These are phyloP conservation scores for Scenedesmus sp. DNA, from an alignment of 163 green algal genomes.

Conservation along the genomic window DNA sequence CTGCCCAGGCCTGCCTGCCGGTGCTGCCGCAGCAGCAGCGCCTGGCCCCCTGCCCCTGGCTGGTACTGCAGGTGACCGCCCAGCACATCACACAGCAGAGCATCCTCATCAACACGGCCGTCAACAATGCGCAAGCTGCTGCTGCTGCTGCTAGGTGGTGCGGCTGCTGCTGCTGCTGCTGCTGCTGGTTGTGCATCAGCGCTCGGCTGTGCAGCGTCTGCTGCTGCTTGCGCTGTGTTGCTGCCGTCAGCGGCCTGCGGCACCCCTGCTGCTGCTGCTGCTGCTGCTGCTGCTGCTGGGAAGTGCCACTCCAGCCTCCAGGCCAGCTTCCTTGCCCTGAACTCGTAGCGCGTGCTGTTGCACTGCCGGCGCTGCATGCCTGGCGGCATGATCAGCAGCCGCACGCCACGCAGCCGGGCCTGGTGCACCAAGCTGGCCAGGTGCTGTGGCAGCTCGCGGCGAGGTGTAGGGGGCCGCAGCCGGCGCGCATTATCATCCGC, in stretches of 20 bases:
- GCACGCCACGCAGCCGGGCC: constrained; percentile 54
- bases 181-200: not conserved
- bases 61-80: constrained; percentile 56
- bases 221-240: not conserved
- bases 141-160: not conserved
- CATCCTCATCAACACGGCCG: constrained; percentile 53
- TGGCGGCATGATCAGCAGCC: constrained; percentile 69
- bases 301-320: constrained; percentile 87
- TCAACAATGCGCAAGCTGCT: constrained; percentile 3
- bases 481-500: constrained; percentile 67
- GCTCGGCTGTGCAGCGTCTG: not conserved
- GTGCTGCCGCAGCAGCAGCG: constrained; percentile 56
- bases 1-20: constrained; percentile 34
- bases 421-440: constrained; percentile 66
- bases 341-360: constrained; percentile 83
- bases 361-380: constrained; percentile 76
- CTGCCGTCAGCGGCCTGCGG: not conserved
- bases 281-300: constrained; percentile 33
- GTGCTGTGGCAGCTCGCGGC: constrained; percentile 62
- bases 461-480: constrained; percentile 55
- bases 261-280: not conserved
- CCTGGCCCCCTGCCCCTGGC: constrained; percentile 55
- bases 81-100: constrained; percentile 57
- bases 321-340: constrained; percentile 60
- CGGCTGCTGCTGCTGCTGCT: not conserved